Percentiles rank a stretch among this genome's conserved stretches.
Conservation (phyloP, 768 basidiomycete species). For the Amanita rimosa region DNA sequence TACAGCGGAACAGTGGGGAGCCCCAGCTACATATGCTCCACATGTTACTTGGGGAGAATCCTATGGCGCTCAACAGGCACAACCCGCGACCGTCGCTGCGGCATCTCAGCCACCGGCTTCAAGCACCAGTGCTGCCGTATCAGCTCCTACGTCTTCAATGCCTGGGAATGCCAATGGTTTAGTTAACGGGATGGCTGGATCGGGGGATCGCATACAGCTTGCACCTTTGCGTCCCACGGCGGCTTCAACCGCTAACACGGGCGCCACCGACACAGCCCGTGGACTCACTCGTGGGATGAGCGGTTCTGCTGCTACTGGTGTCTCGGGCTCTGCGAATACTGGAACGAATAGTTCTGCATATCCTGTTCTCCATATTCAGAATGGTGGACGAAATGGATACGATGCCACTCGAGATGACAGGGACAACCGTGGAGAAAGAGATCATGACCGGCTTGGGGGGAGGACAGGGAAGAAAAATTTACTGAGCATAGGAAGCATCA, state of each 20-base stretch:
- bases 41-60: conserved; percentile 5
- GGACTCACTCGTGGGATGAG: neutral
- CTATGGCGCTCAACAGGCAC: conserved; percentile 9
- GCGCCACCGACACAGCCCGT: neutral
- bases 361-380: conserved; percentile 25
- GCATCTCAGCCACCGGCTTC: conserved; percentile 10
- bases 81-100: conserved; percentile 8
- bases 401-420: conserved; percentile 11
- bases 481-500: conserved; percentile 62
- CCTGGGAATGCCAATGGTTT: conserved; percentile 8
- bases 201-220: conserved; percentile 38
- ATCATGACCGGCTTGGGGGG: conserved; percentile 6
- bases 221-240: conserved; percentile 30
- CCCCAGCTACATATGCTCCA: conserved; percentile 1
- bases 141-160: conserved; percentile 14
- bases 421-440: conserved; percentile 14
- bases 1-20: conserved; percentile 4
- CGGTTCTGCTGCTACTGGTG: neutral
- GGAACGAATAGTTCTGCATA: conserved; percentile 4
- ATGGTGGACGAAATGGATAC: conserved; percentile 19
- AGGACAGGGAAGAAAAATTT: conserved; percentile 48
- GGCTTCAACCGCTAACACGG: neutral
- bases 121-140: conserved; percentile 8
- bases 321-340: neutral
- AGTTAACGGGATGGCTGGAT: conserved; percentile 11